These are phyloP conservation scores for Pistacia integerrima DNA, from an alignment of 345 rosid species.

Conservation along the genomic window DNA sequence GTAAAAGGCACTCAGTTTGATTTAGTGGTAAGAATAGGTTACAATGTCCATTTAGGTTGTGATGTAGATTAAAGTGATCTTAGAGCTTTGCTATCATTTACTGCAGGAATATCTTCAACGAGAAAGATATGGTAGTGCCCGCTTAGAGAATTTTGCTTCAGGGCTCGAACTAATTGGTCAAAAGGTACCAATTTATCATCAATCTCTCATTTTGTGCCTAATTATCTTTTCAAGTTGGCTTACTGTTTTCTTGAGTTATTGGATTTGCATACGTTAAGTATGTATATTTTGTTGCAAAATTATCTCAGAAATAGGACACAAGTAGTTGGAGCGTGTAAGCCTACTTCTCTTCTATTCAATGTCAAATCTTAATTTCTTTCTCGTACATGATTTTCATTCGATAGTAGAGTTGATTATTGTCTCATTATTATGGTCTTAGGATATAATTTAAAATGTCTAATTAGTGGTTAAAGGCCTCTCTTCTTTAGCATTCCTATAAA, in stretches of 20 bases:
- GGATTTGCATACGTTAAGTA: too few species aligned
- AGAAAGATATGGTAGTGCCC: conserved; percentile 84
- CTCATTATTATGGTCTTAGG: not conserved
- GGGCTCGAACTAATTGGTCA: conserved; percentile 89
- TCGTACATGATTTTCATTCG: not conserved
- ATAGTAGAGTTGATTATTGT: not conserved
- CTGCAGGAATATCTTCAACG: conserved; percentile 93
- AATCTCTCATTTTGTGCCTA: not conserved
- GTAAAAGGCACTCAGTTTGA: conserved; percentile 99
- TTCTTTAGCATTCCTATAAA: not conserved
- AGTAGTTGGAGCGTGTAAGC: not conserved
- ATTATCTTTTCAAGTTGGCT: not conserved
- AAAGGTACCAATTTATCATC: conserved; percentile 49
- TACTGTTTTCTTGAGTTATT: not conserved
- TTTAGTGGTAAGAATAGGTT: conserved; percentile 72
- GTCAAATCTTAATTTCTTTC: not conserved
- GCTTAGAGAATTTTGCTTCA: conserved; percentile 86
- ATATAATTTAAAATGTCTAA: too few species aligned
- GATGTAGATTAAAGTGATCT: conserved; percentile 16
- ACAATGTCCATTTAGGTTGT: not conserved
- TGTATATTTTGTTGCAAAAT: not conserved
- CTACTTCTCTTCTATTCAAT: not conserved
- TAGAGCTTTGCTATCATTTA: conserved; percentile 15
- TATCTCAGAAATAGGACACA: not conserved
- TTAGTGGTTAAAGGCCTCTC: not conserved